These are phyloP conservation scores for Fusarium liriodendri DNA, from an alignment of 2,329 filamentous ascomycete species.

Conservation along the genomic window DNA sequence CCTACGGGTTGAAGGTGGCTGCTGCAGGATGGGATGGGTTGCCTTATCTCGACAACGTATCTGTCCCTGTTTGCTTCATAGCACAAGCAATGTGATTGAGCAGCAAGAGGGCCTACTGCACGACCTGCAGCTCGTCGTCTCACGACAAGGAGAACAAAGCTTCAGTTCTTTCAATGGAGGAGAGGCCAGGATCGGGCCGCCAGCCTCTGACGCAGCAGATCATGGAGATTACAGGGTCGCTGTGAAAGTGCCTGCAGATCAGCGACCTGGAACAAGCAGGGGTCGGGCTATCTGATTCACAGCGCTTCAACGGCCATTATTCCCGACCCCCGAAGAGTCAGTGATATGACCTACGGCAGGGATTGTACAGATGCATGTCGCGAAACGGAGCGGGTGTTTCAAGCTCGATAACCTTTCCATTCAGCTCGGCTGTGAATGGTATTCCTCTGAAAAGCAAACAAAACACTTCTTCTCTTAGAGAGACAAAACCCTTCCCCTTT, in stretches of 20 bases:
- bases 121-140: neutral
- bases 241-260: conserved; percentile 37
- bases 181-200: conserved; percentile 17
- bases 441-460: conserved; percentile 16
- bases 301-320: neutral
- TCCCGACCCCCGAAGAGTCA: neutral
- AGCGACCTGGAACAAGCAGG: conserved; percentile 28
- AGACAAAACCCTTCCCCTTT: neutral
- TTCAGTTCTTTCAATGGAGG: neutral
- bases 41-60: conserved; percentile 1
- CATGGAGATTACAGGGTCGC: conserved; percentile 40
- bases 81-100: neutral
- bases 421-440: neutral
- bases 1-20: neutral
- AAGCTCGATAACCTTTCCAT: conserved; percentile 16
- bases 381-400: conserved; percentile 38
- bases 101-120: conserved; percentile 3
- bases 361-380: conserved; percentile 13
- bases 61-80: conserved; percentile 15
- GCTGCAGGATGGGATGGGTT: neutral
- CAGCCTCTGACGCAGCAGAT: conserved; percentile 26
- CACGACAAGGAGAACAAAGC: conserved; percentile 3
- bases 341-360: neutral
- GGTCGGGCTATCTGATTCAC: neutral
- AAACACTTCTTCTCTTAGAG: neutral